These are phyloP conservation scores for Sporothrix dimorphospora DNA, from an alignment of 2,329 filamentous ascomycete species.

Conservation along the genomic window DNA sequence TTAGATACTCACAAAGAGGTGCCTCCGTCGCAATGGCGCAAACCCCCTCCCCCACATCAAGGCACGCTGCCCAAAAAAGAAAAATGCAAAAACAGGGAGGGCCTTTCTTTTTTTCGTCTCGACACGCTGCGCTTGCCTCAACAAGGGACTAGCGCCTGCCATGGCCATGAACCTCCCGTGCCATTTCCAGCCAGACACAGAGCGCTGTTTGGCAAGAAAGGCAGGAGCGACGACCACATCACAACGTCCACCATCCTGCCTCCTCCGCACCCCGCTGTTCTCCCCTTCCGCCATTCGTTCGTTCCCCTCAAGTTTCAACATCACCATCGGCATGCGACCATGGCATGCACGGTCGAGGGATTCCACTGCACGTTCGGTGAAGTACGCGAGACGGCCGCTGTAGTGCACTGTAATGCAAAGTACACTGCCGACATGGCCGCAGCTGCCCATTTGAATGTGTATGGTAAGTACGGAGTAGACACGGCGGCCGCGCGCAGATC, in stretches of 20 bases:
- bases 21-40: background rate
- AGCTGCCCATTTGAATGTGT: background rate
- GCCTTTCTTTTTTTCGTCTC: background rate
- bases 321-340: background rate
- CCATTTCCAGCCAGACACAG: background rate
- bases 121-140: background rate
- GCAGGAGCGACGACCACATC: background rate
- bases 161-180: background rate
- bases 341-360: background rate
- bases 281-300: background rate
- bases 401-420: background rate
- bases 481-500: background rate
- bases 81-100: background rate
- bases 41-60: constrained; percentile 8
- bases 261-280: background rate
- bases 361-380: background rate
- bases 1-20: background rate
- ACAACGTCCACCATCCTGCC: background rate
- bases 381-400: background rate
- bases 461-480: background rate
- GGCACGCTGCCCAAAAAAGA: background rate
- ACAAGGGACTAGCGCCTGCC: background rate
- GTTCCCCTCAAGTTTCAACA: background rate
- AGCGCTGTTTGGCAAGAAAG: background rate
- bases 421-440: constrained; percentile 1